These are phyloP conservation scores for Peribolospora kevripleyi DNA, from an alignment of 768 basidiomycete species.

Conservation along the genomic window DNA sequence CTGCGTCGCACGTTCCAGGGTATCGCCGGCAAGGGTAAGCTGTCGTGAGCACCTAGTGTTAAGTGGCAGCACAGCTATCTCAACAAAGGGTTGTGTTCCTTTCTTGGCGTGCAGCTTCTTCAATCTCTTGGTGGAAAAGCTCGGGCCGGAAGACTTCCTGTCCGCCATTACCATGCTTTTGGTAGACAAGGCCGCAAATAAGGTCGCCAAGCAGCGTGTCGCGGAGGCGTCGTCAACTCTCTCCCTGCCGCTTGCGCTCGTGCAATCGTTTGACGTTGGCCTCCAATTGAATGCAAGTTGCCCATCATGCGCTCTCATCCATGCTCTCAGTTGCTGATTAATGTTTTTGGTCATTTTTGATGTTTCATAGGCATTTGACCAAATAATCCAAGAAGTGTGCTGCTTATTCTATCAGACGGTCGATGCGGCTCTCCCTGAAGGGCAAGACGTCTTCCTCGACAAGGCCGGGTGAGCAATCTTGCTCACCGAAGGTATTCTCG, in stretches of 20 bases:
- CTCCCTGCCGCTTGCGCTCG: slow-evolving; percentile 38
- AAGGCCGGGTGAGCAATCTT: too few species aligned
- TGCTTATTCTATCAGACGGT: too few species aligned
- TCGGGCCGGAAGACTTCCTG: slow-evolving; percentile 58
- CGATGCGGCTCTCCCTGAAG: slow-evolving; percentile 22
- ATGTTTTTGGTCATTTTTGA: too few species aligned
- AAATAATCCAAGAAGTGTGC: slow-evolving; percentile 39
- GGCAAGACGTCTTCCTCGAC: slow-evolving; percentile 19
- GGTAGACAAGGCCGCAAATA: slow-evolving; percentile 48
- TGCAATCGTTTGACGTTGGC: slow-evolving; percentile 12
- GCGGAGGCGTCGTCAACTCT: slow-evolving; percentile 38
- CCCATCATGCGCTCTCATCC: background rate
- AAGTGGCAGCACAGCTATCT: background rate
- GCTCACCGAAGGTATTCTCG: too few species aligned
- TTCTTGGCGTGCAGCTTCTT: slow-evolving; percentile 42
- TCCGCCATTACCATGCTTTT: slow-evolving; percentile 62
- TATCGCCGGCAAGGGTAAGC: slow-evolving; percentile 70
- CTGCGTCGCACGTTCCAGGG: slow-evolving; percentile 67
- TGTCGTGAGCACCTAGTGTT: background rate
- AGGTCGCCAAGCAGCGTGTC: slow-evolving; percentile 33
- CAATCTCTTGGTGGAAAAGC: slow-evolving; percentile 53
- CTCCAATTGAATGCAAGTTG: slow-evolving; percentile 11
- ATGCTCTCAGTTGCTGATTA: too few species aligned
- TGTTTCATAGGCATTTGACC: slow-evolving; percentile 31
- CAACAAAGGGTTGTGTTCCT: background rate